Evolutionary conservation across 257 asterid species (phyloP).

Genomic region (Dorcoceras hygrometricum): DNA sequence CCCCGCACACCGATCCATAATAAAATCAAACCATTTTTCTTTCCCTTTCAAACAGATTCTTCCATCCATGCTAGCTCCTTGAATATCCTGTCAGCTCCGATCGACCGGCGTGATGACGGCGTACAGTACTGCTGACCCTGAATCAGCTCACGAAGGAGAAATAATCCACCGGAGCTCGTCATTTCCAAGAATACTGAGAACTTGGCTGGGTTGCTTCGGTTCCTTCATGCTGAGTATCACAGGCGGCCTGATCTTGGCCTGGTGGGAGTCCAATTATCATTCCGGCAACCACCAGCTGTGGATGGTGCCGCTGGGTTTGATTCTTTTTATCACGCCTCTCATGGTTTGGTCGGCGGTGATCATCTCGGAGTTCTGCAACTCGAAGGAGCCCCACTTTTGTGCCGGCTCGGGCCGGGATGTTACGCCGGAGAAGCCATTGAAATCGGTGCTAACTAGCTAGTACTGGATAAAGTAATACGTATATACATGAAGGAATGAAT

Average conservation of each 20-base stretch:
- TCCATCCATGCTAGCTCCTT: not conserved
- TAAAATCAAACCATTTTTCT: not conserved
- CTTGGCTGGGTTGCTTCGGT: constrained; percentile 26
- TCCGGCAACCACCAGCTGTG: constrained; percentile 40
- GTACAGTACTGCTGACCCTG: not conserved
- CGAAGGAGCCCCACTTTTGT: not conserved
- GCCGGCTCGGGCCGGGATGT: not conserved
- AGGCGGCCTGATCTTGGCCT: constrained; percentile 38
- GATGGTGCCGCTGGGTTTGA: constrained; percentile 62
- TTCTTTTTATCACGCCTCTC: constrained; percentile 40
- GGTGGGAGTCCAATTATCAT: constrained; percentile 45
- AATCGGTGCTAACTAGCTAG: not conserved
- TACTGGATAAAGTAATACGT: no score
- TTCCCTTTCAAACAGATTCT: not conserved
- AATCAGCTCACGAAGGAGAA: not conserved
- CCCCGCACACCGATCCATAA: not conserved
- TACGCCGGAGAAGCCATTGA: not conserved
- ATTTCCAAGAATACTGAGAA: not conserved
- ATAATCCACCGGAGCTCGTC: not conserved
- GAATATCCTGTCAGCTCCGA: not conserved
- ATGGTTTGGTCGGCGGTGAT: constrained; percentile 28
- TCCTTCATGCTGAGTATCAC: constrained; percentile 33
- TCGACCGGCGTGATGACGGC: not conserved
- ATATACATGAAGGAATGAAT: not conserved
- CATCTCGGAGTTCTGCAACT: constrained; percentile 29